A percentile compares a stretch with the other conserved stretches of the same genome.
Conservation (phyloP, 1,284 basidiomycete species). For the Malassezia vespertilionis region DNA sequence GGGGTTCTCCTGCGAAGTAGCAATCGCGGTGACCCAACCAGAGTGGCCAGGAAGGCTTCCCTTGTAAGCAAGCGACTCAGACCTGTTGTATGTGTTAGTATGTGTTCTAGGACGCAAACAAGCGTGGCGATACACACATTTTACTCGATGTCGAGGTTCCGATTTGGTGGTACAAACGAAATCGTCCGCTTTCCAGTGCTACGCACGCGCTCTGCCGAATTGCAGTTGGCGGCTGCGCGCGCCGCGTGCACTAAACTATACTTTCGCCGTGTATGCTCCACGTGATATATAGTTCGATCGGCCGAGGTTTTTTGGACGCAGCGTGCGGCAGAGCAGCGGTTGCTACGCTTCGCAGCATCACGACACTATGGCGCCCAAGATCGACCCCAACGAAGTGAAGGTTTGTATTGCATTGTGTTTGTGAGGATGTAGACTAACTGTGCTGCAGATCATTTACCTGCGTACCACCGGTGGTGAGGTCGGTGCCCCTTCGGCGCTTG, state of each 20-base stretch:
- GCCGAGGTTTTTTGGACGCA: slow-evolving; percentile 13
- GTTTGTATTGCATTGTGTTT: slow-evolving; percentile 20
- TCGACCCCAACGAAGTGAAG: slow-evolving; percentile 83
- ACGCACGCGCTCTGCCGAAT: slow-evolving; percentile 3
- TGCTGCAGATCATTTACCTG: slow-evolving; percentile 76
- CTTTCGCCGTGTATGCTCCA: background rate
- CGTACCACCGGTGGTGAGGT: slow-evolving; percentile 99
- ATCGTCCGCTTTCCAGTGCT: background rate
- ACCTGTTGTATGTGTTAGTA: slow-evolving; percentile 8
- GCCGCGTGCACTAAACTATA: slow-evolving; percentile 18
- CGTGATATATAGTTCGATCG: slow-evolving; percentile 13
- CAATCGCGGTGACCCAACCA: slow-evolving; percentile 83
- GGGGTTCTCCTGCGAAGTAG: slow-evolving; percentile 89
- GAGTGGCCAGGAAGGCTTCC: slow-evolving; percentile 76
- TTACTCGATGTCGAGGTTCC: slow-evolving; percentile 14
- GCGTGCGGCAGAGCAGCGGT: background rate
- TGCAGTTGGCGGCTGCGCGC: background rate
- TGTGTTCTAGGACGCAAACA: background rate
- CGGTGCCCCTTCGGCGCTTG: slow-evolving; percentile 94
- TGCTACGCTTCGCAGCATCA: slow-evolving; percentile 18
- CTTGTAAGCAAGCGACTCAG: slow-evolving; percentile 44
- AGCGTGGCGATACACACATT: slow-evolving; percentile 10
- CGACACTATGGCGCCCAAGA: slow-evolving; percentile 45
- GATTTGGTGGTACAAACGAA: slow-evolving; percentile 15
- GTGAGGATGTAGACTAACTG: no score